Evolutionary conservation across 2,329 filamentous ascomycete genomes (phyloP).

Genomic region (Colletotrichum kahawae): DNA sequence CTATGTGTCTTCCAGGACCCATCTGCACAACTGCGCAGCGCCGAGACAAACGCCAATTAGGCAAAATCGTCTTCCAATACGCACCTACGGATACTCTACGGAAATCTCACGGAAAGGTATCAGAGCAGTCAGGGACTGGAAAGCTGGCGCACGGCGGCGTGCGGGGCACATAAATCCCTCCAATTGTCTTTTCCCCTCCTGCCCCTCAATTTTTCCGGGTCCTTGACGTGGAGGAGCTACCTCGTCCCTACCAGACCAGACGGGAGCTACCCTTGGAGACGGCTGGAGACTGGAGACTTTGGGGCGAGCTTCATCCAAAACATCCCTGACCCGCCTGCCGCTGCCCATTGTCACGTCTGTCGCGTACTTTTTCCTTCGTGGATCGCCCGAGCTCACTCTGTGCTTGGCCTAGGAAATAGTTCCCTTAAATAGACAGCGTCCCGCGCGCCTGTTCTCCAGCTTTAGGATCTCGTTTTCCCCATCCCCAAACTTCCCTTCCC

Average conservation of each 20-base stretch:
- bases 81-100: background rate
- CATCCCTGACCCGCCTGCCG: background rate
- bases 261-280: background rate
- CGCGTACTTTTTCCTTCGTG: background rate
- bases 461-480: background rate
- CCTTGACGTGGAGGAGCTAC: background rate
- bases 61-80: background rate
- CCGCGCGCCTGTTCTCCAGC: background rate
- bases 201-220: conserved; percentile 43
- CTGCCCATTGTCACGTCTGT: background rate
- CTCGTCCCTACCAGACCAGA: background rate
- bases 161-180: conserved; percentile 24
- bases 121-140: background rate
- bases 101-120: background rate
- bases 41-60: background rate
- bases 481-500: background rate
- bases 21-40: background rate
- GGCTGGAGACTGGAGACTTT: background rate
- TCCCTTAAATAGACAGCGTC: conserved; percentile 9
- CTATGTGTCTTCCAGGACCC: background rate
- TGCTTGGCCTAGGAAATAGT: background rate
- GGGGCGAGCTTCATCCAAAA: conserved; percentile 15
- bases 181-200: conserved; percentile 28
- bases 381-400: background rate
- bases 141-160: conserved; percentile 16